A percentile compares a stretch with the other conserved stretches of the same genome.
Conservation (phyloP, 1,139 yeast genomes). For the Nematodospora anomalae region DNA sequence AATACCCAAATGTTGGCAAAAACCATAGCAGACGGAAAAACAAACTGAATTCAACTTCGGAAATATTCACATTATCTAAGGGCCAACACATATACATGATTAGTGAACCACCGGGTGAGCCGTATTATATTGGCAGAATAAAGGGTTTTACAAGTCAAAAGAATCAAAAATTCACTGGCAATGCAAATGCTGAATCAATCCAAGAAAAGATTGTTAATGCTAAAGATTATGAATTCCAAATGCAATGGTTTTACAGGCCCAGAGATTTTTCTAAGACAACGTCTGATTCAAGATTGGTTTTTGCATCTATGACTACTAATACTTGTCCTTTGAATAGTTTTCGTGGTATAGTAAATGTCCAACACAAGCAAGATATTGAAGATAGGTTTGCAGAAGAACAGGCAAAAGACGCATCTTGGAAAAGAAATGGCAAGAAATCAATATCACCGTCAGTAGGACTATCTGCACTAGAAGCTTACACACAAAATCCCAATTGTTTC, state of each 20-base stretch:
- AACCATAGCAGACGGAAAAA: conserved; percentile 8
- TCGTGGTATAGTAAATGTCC: conserved; percentile 74
- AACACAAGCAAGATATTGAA: conserved; percentile 65
- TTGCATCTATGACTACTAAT: conserved; percentile 86
- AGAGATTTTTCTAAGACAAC: conserved; percentile 73
- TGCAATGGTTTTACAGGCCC: conserved; percentile 93
- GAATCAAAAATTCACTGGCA: conserved; percentile 1
- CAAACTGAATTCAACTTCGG: conserved; percentile 4
- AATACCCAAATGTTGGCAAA: conserved; percentile 17
- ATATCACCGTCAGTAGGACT: conserved; percentile 18
- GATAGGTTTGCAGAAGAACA: conserved; percentile 26
- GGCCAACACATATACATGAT: conserved; percentile 81
- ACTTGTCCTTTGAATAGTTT: conserved; percentile 74
- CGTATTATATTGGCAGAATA: conserved; percentile 84
- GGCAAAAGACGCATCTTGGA: conserved; percentile 4
- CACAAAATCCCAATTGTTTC: conserved; percentile 64
- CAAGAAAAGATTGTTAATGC: conserved; percentile 31
- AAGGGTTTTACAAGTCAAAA: conserved; percentile 65
- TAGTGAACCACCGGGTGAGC: conserved; percentile 94
- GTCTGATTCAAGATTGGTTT: conserved; percentile 71
- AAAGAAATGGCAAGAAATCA: conserved; percentile 16
- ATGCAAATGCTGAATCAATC: not conserved
- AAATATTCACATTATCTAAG: conserved; percentile 32
- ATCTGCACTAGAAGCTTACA: conserved; percentile 46
- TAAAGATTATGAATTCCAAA: conserved; percentile 56